These are phyloP conservation scores for Bipolaris bicolor DNA, from an alignment of 2,329 filamentous ascomycete genomes.

Conservation along the genomic window DNA sequence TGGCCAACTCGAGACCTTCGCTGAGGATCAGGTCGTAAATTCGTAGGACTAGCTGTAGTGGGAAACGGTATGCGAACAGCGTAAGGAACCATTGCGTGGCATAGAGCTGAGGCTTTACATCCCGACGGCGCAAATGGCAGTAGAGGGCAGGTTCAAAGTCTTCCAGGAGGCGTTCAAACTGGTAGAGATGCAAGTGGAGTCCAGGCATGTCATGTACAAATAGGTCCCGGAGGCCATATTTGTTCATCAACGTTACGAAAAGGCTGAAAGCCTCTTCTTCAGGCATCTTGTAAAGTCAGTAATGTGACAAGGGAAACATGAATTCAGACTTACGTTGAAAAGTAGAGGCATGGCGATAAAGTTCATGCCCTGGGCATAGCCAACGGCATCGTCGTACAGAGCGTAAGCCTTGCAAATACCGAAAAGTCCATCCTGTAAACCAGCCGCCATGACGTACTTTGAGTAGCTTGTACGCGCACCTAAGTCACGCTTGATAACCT, in stretches of 20 bases:
- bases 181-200: slow-evolving; percentile 88
- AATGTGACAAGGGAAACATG: slow-evolving; percentile 69
- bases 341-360: slow-evolving; percentile 96
- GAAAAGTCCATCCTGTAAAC: slow-evolving; percentile 91
- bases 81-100: slow-evolving; percentile 99
- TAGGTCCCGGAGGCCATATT: slow-evolving; percentile 89
- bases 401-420: slow-evolving; percentile 98
- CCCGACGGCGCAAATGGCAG: slow-evolving; percentile 86
- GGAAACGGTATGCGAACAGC: slow-evolving; percentile 97
- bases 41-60: slow-evolving; percentile 90
- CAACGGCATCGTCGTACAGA: slow-evolving; percentile 89
- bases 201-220: slow-evolving; percentile 97
- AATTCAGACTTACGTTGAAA: slow-evolving; percentile 74
- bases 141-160: slow-evolving; percentile 93
- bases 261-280: slow-evolving; percentile 97
- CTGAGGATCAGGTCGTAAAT: slow-evolving; percentile 96
- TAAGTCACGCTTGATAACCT: slow-evolving; percentile 86
- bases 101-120: slow-evolving; percentile 90
- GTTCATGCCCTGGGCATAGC: slow-evolving; percentile 98
- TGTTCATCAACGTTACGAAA: slow-evolving; percentile 92
- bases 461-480: slow-evolving; percentile 95
- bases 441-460: slow-evolving; percentile 89
- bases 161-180: slow-evolving; percentile 92
- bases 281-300: slow-evolving; percentile 70
- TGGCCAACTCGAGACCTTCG: slow-evolving; percentile 85